Evolutionary conservation across 495 filamentous ascomycete genomes (phyloP).

Genomic region (Penicillium cataractarum): DNA sequence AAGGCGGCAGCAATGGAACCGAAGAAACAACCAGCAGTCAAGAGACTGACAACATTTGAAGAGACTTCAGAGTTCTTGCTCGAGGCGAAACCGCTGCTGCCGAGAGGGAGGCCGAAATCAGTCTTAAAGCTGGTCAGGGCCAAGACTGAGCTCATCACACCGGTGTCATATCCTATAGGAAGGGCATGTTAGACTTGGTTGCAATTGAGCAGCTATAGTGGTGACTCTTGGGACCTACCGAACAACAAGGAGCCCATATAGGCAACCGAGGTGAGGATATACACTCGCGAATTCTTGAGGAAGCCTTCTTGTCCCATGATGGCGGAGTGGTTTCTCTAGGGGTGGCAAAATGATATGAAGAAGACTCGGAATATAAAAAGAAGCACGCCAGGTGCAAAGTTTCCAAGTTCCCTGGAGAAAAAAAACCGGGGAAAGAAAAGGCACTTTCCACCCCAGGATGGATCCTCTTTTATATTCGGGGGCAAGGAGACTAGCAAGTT

Average conservation of each 20-base stretch:
- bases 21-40: conserved; percentile 71
- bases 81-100: conserved; percentile 34
- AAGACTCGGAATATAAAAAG: not conserved
- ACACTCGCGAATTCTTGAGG: conserved; percentile 58
- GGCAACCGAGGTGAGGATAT: conserved; percentile 56
- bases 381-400: conserved; percentile 7
- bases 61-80: conserved; percentile 47
- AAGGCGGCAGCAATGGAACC: conserved; percentile 63
- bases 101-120: conserved; percentile 53
- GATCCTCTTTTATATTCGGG: conserved; percentile 24
- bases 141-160: conserved; percentile 61
- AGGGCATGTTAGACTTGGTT: not conserved
- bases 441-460: not conserved
- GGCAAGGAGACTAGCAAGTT: not conserved
- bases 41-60: conserved; percentile 62
- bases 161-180: conserved; percentile 55
- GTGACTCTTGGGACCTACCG: conserved; percentile 30
- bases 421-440: conserved; percentile 8
- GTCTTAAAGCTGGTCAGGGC: conserved; percentile 57
- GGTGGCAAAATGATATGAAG: not conserved
- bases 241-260: conserved; percentile 58
- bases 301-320: conserved; percentile 29
- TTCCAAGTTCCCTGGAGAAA: not conserved
- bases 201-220: not conserved
- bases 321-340: conserved; percentile 3